These are phyloP conservation scores for Eruca vesicaria DNA, from an alignment of 441 rosid genomes.

Conservation along the genomic window DNA sequence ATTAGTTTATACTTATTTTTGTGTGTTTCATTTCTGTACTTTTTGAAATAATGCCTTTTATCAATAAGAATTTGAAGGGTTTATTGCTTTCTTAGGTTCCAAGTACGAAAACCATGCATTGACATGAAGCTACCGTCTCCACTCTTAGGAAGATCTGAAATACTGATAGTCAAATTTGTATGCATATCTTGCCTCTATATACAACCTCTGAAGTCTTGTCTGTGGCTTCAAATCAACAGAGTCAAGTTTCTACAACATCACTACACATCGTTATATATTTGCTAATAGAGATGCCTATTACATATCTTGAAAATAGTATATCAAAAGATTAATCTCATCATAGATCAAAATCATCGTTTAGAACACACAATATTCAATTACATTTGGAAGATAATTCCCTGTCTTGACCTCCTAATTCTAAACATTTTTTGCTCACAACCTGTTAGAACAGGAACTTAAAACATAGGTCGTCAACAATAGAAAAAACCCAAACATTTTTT, in stretches of 20 bases:
- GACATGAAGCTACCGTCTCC: neutral
- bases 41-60: neutral
- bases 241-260: neutral
- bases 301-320: neutral
- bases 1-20: too few species aligned
- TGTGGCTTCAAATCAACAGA: neutral
- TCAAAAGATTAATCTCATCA: neutral
- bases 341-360: neutral
- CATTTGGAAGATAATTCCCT: neutral
- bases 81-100: conserved; percentile 17
- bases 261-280: neutral
- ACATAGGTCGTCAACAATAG: neutral
- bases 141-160: neutral
- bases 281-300: neutral
- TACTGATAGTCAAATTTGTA: neutral
- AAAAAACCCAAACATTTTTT: neutral
- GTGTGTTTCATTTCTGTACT: neutral
- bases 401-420: neutral
- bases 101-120: conserved; percentile 1
- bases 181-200: neutral
- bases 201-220: neutral
- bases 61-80: neutral
- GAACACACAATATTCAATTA: conserved; percentile 1
- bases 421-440: conserved; percentile 3
- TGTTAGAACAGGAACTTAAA: neutral